Evolutionary conservation across 768 basidiomycete species (phyloP).

Genomic region (Lactifluus echinatus): DNA sequence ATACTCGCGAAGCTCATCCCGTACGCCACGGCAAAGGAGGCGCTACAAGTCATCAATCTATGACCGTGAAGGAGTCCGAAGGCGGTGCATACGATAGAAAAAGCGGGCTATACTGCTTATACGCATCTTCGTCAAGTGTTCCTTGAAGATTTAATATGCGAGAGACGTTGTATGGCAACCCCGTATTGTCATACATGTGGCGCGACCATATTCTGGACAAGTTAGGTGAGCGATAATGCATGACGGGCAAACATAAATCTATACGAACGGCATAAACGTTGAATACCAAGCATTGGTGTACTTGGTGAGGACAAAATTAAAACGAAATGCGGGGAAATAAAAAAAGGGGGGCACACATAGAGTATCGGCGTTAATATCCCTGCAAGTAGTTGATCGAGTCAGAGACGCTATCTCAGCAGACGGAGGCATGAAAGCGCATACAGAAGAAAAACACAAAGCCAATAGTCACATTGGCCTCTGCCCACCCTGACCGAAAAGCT

Average conservation of each 20-base stretch:
- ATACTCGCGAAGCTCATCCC: constrained; percentile 55
- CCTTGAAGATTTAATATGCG: constrained; percentile 31
- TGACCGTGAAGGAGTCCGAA: constrained; percentile 41
- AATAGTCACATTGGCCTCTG: constrained; percentile 58
- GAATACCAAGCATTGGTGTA: constrained; percentile 33
- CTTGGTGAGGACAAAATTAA: constrained; percentile 3
- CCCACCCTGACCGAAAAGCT: constrained; percentile 41
- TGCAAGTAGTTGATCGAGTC: constrained; percentile 8
- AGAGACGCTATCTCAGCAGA: background rate
- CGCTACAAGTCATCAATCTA: background rate
- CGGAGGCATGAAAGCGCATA: constrained; percentile 13
- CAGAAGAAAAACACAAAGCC: constrained; percentile 42
- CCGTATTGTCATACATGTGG: constrained; percentile 37
- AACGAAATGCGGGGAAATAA: background rate
- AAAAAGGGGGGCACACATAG: constrained; percentile 21
- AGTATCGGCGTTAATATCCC: constrained; percentile 35
- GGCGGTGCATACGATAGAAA: constrained; percentile 45
- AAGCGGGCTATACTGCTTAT: constrained; percentile 36
- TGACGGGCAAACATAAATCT: background rate
- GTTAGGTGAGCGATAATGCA: background rate
- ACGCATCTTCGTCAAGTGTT: constrained; percentile 31
- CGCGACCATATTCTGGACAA: constrained; percentile 34
- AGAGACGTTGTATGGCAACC: constrained; percentile 33
- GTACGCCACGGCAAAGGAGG: constrained; percentile 71
- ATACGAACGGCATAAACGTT: constrained; percentile 30